Evolutionary conservation across 371 early-diverging fungal genomes (phyloP).

Genomic region (Apophysomyces elegans): DNA sequence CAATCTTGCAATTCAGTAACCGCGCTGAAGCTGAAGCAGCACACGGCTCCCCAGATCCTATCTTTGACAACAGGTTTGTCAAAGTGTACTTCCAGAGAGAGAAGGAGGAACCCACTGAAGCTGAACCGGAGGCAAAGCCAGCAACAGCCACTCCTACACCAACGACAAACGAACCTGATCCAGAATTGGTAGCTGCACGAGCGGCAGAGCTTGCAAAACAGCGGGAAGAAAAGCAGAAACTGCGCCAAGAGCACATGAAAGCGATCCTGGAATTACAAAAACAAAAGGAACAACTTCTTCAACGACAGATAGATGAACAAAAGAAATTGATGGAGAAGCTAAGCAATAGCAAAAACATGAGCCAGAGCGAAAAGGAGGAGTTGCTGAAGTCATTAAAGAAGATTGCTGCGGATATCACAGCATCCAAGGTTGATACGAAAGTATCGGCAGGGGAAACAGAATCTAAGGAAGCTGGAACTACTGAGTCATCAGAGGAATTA

Average conservation of each 20-base stretch:
- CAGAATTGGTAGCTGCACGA: conserved; percentile 49
- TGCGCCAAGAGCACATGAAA: conserved; percentile 60
- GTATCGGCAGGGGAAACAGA: conserved; percentile 8
- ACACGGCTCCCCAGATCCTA: conserved; percentile 77
- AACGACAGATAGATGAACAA: conserved; percentile 65
- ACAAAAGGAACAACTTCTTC: conserved; percentile 61
- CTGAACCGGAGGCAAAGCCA: conserved; percentile 17
- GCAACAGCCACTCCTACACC: conserved; percentile 3
- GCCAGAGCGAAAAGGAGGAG: conserved; percentile 54
- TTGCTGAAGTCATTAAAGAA: conserved; percentile 48
- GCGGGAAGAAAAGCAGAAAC: conserved; percentile 45
- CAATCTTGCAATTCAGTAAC: conserved; percentile 68
- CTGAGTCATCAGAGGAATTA: conserved; percentile 24
- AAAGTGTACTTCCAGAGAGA: conserved; percentile 74
- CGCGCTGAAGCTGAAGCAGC: conserved; percentile 75
- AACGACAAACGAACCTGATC: conserved; percentile 44
- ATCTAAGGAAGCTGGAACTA: background rate
- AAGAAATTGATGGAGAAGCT: conserved; percentile 63
- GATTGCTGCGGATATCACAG: conserved; percentile 16
- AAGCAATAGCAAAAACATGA: conserved; percentile 52
- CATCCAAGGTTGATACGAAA: background rate
- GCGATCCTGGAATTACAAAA: conserved; percentile 60
- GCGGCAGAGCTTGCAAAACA: conserved; percentile 48
- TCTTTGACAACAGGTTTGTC: conserved; percentile 89
- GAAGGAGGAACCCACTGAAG: conserved; percentile 37